phyloP scores from a whole-genome alignment of 169 alveolate species.

The Eimeria zaria region DNA sequence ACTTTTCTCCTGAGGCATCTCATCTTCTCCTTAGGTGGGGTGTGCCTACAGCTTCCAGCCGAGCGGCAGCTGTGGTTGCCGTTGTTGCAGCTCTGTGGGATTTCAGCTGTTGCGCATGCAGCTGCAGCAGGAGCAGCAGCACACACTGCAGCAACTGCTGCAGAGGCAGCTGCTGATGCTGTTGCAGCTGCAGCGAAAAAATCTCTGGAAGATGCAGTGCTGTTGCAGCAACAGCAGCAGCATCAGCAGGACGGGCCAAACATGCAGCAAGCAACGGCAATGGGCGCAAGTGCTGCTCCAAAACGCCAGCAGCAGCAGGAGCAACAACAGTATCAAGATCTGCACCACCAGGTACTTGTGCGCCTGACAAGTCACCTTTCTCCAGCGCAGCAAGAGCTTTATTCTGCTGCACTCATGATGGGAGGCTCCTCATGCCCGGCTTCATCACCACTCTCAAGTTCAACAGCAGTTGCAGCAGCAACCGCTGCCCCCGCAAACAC shows the following conservation, averaged over 20 bases:
- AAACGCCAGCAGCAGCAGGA: constrained; percentile 1
- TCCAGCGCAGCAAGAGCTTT: not conserved
- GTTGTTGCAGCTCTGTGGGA: constrained; percentile 29
- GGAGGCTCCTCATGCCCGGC: too few relatives aligned
- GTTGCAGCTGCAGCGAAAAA: not conserved
- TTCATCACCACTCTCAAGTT: too few relatives aligned
- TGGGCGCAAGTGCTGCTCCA: not conserved
- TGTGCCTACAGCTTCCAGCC: constrained; percentile 65
- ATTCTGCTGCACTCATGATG: not conserved
- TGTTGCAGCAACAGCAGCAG: not conserved
- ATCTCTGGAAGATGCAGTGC: not conserved
- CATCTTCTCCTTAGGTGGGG: constrained; percentile 17
- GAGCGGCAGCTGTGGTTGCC: constrained; percentile 66
- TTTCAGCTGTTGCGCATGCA: constrained; percentile 7
- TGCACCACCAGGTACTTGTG: not conserved
- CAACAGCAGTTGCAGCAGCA: not conserved
- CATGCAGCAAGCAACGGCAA: not conserved
- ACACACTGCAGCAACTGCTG: not conserved
- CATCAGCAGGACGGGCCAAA: not conserved
- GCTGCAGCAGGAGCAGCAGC: not conserved
- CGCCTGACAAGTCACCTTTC: not conserved
- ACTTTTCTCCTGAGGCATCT: constrained; percentile 13
- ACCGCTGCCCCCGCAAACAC: not conserved
- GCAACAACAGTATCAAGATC: not conserved
- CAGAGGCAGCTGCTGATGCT: not conserved